Evolutionary conservation across 2,329 filamentous ascomycete species (phyloP).

Genomic region (Fusarium domesticum): DNA sequence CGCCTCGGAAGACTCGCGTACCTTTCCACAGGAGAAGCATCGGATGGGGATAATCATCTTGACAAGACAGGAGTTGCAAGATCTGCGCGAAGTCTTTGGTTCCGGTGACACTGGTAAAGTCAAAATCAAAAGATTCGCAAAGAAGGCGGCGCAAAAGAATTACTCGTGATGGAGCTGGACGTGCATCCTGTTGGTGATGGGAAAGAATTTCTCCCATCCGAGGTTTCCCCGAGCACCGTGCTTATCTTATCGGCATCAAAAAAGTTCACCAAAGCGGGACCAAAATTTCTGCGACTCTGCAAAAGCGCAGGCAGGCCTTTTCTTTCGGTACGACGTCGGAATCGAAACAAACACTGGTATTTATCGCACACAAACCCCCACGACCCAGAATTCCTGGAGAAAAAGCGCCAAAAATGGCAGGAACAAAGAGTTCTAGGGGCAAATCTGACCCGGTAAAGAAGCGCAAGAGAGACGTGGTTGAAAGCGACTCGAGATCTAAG

Average conservation of each 20-base stretch:
- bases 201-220: slow-evolving; percentile 31
- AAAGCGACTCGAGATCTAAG: slow-evolving; percentile 42
- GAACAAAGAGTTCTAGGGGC: slow-evolving; percentile 31
- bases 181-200: slow-evolving; percentile 8
- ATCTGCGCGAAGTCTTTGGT: slow-evolving; percentile 23
- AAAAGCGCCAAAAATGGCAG: slow-evolving; percentile 34
- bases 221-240: slow-evolving; percentile 28
- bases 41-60: slow-evolving; percentile 98
- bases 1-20: slow-evolving; percentile 40
- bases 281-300: slow-evolving; percentile 38
- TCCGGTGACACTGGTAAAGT: neutral
- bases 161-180: slow-evolving; percentile 17
- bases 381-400: neutral
- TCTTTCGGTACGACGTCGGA: slow-evolving; percentile 18
- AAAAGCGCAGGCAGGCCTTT: slow-evolving; percentile 13
- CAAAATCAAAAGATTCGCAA: neutral
- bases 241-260: slow-evolving; percentile 43
- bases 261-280: slow-evolving; percentile 39
- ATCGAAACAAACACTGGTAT: neutral
- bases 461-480: slow-evolving; percentile 46
- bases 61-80: slow-evolving; percentile 24
- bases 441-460: slow-evolving; percentile 43
- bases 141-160: slow-evolving; percentile 15
- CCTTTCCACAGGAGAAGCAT: slow-evolving; percentile 99
- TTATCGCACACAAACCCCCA: neutral